Base-by-base conservation (phyloP, 768 basidiomycete species). In the Fomitopsis serialis region DNA sequence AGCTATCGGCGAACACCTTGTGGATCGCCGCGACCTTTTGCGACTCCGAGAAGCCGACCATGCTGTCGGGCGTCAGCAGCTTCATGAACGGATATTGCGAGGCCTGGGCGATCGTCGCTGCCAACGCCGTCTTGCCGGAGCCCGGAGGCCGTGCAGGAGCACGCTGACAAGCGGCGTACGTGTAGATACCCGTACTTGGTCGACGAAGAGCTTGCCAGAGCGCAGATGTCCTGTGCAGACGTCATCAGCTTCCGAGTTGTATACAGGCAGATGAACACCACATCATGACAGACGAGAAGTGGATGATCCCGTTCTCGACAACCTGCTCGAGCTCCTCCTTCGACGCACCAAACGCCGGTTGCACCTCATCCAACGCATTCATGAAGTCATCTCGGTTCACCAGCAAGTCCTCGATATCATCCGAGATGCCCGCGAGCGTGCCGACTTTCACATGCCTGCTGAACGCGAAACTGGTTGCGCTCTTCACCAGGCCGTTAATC, bases 1-100 rank as follows among this genome's bases (percentile, higher is more conserved):
- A 95, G 58, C 90, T 93, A 71, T 99, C 97, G 45, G 79, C 76
- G 69, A 99, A 99, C 32, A 93, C 81, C 71, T 95, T 98, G 66
- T 82, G 89, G 65, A 99, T 90, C 2, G 93, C 82, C 0, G 83
- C 75, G 42, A 99, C 87, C 73, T 99, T 98, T 68, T 94, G 92
- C 13, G 78, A 70, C 67, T 98, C 97, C n/a, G 85, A 83, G 69
- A 82, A 95, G 8, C 97, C 97, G 56, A 98, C 90, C 97, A 99
- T 99, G 61, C 79, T 85, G 63, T 98, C 97, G 0, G 97, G 92
- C 2, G 94, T 91, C 54, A 98, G 84, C 36, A 99, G 78, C 68
- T 99, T 98, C 75, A 99, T 96, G 75, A 99, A 99, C 0, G 97
- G 97, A 70, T 86, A 99, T 58, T 87, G 76, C n/a, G 96, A 98